phyloP scores from a whole-genome alignment of 352 stramenopile genomes.

The Pythium guiyangense region DNA sequence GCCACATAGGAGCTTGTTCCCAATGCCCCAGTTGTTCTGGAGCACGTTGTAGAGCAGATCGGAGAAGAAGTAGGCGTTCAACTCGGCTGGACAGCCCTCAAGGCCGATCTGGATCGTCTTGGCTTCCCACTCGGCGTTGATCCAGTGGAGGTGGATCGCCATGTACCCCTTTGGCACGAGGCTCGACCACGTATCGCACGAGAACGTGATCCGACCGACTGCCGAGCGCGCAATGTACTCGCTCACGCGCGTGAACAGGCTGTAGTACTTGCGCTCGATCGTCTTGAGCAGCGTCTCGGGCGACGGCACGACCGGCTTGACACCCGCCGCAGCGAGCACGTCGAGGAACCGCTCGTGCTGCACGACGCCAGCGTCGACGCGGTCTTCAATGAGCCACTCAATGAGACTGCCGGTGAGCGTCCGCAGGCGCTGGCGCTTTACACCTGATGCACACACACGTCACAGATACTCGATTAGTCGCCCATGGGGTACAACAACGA shows the following conservation, averaged over 20 bases:
- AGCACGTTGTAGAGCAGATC: constrained; percentile 78
- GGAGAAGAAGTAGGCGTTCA: constrained; percentile 75
- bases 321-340: constrained; percentile 38
- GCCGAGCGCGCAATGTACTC: constrained; percentile 76
- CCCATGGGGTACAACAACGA: too few relatives aligned
- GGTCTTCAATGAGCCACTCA: constrained; percentile 76
- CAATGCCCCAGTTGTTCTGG: constrained; percentile 73
- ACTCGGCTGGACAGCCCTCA: constrained; percentile 60
- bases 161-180: constrained; percentile 71
- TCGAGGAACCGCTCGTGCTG: constrained; percentile 72
- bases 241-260: constrained; percentile 57
- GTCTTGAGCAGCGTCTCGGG: constrained; percentile 57
- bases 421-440: constrained; percentile 62
- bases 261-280: constrained; percentile 73
- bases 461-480: background rate
- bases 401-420: constrained; percentile 58
- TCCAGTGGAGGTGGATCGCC: constrained; percentile 74
- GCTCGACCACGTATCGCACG: constrained; percentile 74
- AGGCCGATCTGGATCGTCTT: constrained; percentile 77
- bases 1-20: constrained; percentile 65
- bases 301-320: constrained; percentile 45
- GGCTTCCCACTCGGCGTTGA: constrained; percentile 84
- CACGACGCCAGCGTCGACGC: constrained; percentile 57
- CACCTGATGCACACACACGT: constrained; percentile 18
- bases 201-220: constrained; percentile 67